Percentiles rank a stretch among this genome's conserved stretches.
Evolutionary conservation across 345 rosid species (phyloP).

Genomic region (Noccaea bulbosa): DNA sequence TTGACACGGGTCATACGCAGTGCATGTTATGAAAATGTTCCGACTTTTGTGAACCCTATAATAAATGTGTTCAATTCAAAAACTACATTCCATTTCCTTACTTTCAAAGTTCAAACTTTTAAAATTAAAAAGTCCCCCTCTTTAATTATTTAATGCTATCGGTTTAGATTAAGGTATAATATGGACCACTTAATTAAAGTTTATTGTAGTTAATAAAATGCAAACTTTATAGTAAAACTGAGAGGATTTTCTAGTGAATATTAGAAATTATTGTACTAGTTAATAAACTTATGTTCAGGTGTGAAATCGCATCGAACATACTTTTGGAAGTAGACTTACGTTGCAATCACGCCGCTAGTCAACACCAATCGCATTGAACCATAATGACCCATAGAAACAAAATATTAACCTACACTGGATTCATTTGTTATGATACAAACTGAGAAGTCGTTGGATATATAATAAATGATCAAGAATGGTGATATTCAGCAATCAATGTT

Average conservation of each 20-base stretch:
- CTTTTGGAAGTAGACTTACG: neutral
- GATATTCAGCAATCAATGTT: constrained; percentile 22
- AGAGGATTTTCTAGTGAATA: neutral
- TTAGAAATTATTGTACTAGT: neutral
- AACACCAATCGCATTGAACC: neutral
- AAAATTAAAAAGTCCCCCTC: constrained; percentile 3
- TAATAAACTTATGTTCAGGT: neutral
- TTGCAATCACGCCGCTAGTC: neutral
- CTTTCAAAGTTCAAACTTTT: constrained; percentile 22
- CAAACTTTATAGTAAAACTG: neutral
- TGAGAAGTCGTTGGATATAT: constrained; percentile 19
- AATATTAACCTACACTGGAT: neutral
- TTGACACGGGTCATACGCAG: constrained; percentile 30
- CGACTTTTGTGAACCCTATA: constrained; percentile 22
- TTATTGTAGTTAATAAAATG: constrained; percentile 7
- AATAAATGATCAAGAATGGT: constrained; percentile 8
- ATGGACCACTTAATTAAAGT: neutral
- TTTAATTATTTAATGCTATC: constrained; percentile 8
- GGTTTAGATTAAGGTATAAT: constrained; percentile 12
- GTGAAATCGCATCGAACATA: neutral
- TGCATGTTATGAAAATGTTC: constrained; percentile 24
- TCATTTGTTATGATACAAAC: neutral
- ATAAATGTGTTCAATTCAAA: constrained; percentile 28
- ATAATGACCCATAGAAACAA: neutral
- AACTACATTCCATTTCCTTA: constrained; percentile 7